phyloP scores from a whole-genome alignment of 75 land plant genomes.

The Selaginella tamariscina region DNA sequence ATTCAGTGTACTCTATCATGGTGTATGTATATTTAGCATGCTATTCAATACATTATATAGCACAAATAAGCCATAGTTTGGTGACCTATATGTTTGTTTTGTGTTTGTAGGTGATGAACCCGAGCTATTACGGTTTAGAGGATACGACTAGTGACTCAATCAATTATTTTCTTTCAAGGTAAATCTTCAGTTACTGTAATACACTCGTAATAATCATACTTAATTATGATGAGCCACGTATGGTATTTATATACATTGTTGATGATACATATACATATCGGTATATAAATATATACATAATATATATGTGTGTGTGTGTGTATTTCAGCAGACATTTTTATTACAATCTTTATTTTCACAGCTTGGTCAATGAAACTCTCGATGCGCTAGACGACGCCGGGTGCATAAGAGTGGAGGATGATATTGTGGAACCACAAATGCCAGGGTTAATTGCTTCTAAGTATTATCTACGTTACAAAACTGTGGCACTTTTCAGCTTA shows the following conservation, averaged over 20 bases:
- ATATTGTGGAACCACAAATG: conserved; percentile 66
- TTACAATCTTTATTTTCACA: conserved; percentile 15
- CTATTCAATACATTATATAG: too few relatives aligned
- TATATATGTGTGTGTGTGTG: too few relatives aligned
- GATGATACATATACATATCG: too few relatives aligned
- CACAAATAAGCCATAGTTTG: neutral
- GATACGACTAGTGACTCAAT: conserved; percentile 39
- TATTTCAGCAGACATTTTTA: neutral
- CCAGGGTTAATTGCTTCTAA: conserved; percentile 88
- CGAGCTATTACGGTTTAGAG: conserved; percentile 81
- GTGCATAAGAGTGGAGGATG: conserved; percentile 71
- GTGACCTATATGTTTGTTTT: neutral
- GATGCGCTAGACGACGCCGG: conserved; percentile 92
- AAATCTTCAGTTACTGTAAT: too few relatives aligned
- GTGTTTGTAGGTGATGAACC: conserved; percentile 57
- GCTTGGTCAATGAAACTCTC: conserved; percentile 61
- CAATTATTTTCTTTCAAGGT: conserved; percentile 76
- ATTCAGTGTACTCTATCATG: too few relatives aligned
- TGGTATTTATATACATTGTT: too few relatives aligned
- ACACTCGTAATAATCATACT: too few relatives aligned
- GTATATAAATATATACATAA: too few relatives aligned
- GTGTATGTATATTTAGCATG: too few relatives aligned
- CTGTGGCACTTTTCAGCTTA: conserved; percentile 80
- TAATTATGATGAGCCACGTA: too few relatives aligned
- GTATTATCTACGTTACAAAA: conserved; percentile 77